These are phyloP conservation scores for Fagopyrum esculentum DNA, from an alignment of 148 eudicot species.

Conservation along the genomic window DNA sequence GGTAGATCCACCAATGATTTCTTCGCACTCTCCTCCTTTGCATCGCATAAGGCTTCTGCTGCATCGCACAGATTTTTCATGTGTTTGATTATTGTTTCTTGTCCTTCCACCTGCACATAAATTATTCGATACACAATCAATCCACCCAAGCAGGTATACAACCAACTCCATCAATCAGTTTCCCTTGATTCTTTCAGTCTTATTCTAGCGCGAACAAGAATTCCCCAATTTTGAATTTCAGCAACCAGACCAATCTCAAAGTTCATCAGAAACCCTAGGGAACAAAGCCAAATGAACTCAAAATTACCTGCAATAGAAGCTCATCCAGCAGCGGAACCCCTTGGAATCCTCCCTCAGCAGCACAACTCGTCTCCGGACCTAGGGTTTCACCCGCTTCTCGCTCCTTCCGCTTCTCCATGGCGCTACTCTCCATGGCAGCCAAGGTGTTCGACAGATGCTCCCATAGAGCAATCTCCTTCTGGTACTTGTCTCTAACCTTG, in stretches of 20 bases:
- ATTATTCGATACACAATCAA: neutral
- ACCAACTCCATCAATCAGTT: neutral
- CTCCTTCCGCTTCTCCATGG: conserved; percentile 25
- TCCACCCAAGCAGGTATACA: neutral
- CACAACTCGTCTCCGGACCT: neutral
- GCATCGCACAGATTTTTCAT: conserved; percentile 52
- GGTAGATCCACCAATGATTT: conserved; percentile 17
- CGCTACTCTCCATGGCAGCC: conserved; percentile 25
- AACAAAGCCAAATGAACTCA: neutral
- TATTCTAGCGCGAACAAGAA: neutral
- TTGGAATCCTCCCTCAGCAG: neutral
- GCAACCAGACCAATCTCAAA: neutral
- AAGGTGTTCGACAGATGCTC: conserved; percentile 61
- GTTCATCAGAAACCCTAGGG: neutral
- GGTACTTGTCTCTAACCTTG: conserved; percentile 42
- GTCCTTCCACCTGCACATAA: conserved; percentile 46
- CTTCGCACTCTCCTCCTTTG: conserved; percentile 38
- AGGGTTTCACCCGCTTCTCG: neutral
- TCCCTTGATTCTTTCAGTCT: neutral
- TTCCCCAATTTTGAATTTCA: neutral
- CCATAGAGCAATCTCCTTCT: conserved; percentile 52
- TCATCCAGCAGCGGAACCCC: conserved; percentile 14
- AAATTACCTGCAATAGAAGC: conserved; percentile 27
- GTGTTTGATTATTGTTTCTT: conserved; percentile 46
- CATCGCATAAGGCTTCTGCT: conserved; percentile 48